Evolutionary conservation across 192 early-diverging fungal species (phyloP), one percentile per base, ranked within the genome.

Genomic region (Coemansia sp.): DNA sequence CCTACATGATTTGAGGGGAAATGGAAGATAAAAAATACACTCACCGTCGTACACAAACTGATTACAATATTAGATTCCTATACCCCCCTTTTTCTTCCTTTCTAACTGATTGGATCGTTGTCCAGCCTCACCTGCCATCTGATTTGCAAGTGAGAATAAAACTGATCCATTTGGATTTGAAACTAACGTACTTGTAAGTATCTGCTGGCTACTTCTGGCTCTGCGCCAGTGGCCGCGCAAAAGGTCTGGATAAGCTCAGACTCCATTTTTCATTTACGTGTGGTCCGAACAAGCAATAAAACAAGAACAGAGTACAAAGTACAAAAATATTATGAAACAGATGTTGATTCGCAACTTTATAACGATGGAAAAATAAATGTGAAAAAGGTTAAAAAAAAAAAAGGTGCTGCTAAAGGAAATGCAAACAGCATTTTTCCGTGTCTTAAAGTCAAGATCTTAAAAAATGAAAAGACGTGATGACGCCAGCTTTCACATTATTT

Each of bases 191-290:
- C 65, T 69, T 84, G 81, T 32, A 95, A 75, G 67, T 93, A 96
- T 46, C 67, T 74, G 12, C 74, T 72, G 12, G 93, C 94, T 19
- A 88, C 83, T 26, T 88, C 86, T n/a, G 88, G 79, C 70, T 84
- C 85, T n/a, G 90, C 85, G 47, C 87, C 88, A 5, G 94, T 96
- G 36, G 93, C 80, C 51, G 77, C 78, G 61, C 88, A 89, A 72
- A 92, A 92, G 74, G 86, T 67, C 40, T 65, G 68, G 19, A 79
- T 48, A 8, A 56, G 46, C 57, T 80, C 78, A 4, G 73, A 75
- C 19, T 75, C 78, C 78, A 80, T 80, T 43, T 45, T 11, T 8
- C 51, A 37, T 18, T 32, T 41, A 59, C 4, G 39, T 18, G 8
- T 37, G 39, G 57, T 18, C 26, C 57, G 57, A 47, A n/a, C 11